Evolutionary conservation across 495 filamentous ascomycete species (phyloP).

Genomic region (Haplographium delicatum): DNA sequence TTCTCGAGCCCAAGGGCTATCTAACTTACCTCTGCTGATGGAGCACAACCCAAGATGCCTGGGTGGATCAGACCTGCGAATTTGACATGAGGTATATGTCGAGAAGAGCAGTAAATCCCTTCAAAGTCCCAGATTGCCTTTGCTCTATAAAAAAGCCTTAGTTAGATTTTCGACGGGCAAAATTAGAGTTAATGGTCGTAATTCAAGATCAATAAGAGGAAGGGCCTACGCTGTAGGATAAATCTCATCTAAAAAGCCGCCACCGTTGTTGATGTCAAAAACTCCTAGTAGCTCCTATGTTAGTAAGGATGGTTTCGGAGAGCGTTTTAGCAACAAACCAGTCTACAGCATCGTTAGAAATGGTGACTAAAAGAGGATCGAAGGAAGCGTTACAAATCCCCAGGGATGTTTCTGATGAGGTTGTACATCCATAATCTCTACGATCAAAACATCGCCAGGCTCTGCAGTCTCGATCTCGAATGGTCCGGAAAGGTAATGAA

Average conservation of each 20-base stretch:
- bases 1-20: neutral
- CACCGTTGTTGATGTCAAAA: slow-evolving; percentile 78
- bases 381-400: slow-evolving; percentile 61
- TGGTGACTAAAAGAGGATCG: neutral
- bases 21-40: slow-evolving; percentile 50
- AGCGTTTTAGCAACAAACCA: slow-evolving; percentile 1
- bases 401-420: slow-evolving; percentile 82
- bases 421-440: slow-evolving; percentile 96
- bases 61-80: slow-evolving; percentile 94
- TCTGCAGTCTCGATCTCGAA: slow-evolving; percentile 85
- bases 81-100: slow-evolving; percentile 84
- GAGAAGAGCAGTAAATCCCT: slow-evolving; percentile 85
- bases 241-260: slow-evolving; percentile 85
- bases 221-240: slow-evolving; percentile 69
- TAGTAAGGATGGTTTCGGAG: no score
- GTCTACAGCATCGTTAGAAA: slow-evolving; percentile 5
- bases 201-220: neutral
- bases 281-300: slow-evolving; percentile 46
- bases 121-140: slow-evolving; percentile 99
- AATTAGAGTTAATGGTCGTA: neutral
- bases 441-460: slow-evolving; percentile 80
- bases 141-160: slow-evolving; percentile 32
- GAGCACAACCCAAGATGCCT: slow-evolving; percentile 88
- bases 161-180: neutral
- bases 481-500: slow-evolving; percentile 87